A percentile compares a stretch with the other conserved stretches of the same genome.
Conservation (phyloP, 352 stramenopile genomes). For the Pythium guiyangense region DNA sequence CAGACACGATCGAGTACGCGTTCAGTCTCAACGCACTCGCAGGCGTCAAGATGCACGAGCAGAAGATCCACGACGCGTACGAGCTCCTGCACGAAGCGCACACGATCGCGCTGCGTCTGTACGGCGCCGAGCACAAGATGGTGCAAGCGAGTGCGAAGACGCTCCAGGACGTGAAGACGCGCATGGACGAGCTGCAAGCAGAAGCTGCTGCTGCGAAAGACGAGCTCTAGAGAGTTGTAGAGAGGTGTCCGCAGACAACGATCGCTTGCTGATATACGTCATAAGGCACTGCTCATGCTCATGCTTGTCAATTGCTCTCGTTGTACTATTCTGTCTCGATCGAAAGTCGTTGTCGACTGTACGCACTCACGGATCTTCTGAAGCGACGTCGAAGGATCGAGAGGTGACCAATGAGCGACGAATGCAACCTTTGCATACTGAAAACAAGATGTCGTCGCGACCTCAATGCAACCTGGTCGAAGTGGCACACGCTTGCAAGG, state of each 20-base stretch:
- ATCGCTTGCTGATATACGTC: too few species aligned
- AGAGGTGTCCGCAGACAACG: too few species aligned
- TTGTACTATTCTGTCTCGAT: background rate
- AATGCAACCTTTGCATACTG: too few species aligned
- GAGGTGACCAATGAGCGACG: too few species aligned
- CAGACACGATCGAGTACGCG: constrained; percentile 59
- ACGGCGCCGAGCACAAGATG: constrained; percentile 56
- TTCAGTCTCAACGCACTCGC: constrained; percentile 82
- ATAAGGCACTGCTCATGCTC: too few species aligned
- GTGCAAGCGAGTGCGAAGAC: constrained; percentile 59
- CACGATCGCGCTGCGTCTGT: constrained; percentile 58
- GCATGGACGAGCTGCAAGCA: constrained; percentile 33
- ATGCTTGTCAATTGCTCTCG: too few species aligned
- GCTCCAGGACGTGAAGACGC: constrained; percentile 53
- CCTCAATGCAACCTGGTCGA: too few species aligned
- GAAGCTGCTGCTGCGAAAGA: constrained; percentile 8
- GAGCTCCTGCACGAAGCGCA: constrained; percentile 62
- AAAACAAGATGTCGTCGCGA: too few species aligned
- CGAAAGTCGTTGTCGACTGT: background rate
- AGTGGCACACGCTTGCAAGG: background rate
- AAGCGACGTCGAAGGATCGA: constrained; percentile 16
- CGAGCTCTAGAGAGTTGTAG: constrained; percentile 6
- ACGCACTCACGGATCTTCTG: constrained; percentile 7
- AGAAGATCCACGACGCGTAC: constrained; percentile 52
- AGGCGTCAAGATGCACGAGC: constrained; percentile 66